Conservation (phyloP, 768 basidiomycete genomes). For the Leccinum rimulosum region DNA sequence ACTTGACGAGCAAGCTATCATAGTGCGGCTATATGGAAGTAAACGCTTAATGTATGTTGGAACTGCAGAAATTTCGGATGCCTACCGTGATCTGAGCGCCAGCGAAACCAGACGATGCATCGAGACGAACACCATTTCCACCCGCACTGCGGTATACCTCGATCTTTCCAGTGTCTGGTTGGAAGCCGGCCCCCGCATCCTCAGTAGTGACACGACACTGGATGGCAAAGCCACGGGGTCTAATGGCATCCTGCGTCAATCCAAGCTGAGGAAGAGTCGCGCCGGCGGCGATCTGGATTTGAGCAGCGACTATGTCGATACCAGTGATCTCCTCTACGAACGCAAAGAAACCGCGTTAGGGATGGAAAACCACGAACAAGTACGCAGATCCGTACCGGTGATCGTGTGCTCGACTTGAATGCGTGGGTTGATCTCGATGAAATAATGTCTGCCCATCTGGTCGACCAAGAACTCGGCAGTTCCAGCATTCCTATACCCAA, state of each 20-base stretch:
- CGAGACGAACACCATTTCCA: constrained; percentile 96
- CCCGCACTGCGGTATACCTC: constrained; percentile 99
- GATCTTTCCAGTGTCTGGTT: constrained; percentile 98
- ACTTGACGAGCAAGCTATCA: constrained; percentile 96
- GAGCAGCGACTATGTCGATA: constrained; percentile 98
- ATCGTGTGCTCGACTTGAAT: constrained; percentile 99
- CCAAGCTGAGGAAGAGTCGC: constrained; percentile 94
- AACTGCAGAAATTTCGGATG: constrained; percentile 2
- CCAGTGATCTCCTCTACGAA: constrained; percentile 95
- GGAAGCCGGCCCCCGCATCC: constrained; percentile 88
- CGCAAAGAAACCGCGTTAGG: background rate
- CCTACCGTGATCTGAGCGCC: constrained; percentile 96
- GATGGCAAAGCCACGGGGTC: constrained; percentile 95
- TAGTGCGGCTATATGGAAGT: constrained; percentile 76
- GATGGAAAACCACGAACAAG: background rate
- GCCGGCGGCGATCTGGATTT: constrained; percentile 99
- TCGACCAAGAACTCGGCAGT: constrained; percentile 99
- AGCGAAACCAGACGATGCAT: constrained; percentile 96
- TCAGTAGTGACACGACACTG: constrained; percentile 99
- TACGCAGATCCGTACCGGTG: constrained; percentile 60
- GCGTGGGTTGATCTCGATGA: constrained; percentile 99
- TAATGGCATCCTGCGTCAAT: constrained; percentile 92
- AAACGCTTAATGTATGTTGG: constrained; percentile 3
- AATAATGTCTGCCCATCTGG: constrained; percentile 94
- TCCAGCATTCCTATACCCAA: constrained; percentile 94